Evolutionary conservation across 495 filamentous ascomycete genomes (phyloP).

Genomic region (Parathielavia hyrcaniae): DNA sequence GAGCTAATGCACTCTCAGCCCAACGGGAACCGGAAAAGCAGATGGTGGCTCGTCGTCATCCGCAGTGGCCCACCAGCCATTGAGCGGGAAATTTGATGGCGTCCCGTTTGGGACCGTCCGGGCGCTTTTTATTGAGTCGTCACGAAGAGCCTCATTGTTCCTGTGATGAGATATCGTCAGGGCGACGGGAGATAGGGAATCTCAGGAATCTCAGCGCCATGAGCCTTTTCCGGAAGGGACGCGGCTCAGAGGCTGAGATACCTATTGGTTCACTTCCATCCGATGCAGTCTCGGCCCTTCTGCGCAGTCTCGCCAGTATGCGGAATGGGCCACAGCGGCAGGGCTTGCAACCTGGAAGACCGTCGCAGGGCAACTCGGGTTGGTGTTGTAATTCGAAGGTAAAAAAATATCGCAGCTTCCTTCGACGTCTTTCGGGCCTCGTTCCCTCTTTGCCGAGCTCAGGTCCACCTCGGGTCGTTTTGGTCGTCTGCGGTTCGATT

Average conservation of each 20-base stretch:
- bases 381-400: neutral
- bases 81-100: slow-evolving; percentile 28
- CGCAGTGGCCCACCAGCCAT: slow-evolving; percentile 23
- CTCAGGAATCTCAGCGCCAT: neutral
- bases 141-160: neutral
- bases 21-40: slow-evolving; percentile 32
- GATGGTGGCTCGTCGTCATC: slow-evolving; percentile 17
- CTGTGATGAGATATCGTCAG: neutral
- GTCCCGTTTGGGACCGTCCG: slow-evolving; percentile 15
- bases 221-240: neutral
- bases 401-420: slow-evolving; percentile 16
- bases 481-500: slow-evolving; percentile 12
- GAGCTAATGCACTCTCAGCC: slow-evolving; percentile 28
- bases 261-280: neutral
- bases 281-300: neutral
- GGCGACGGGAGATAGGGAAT: neutral
- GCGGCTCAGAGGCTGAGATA: neutral
- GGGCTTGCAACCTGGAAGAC: neutral
- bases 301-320: too few relatives aligned
- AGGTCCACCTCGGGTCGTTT: slow-evolving; percentile 8
- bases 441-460: slow-evolving; percentile 17
- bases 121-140: slow-evolving; percentile 20
- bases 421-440: slow-evolving; percentile 9
- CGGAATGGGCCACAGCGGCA: neutral
- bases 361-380: slow-evolving; percentile 2